Conservation (phyloP, 495 filamentous ascomycete species). For the Neurospora discreta region DNA sequence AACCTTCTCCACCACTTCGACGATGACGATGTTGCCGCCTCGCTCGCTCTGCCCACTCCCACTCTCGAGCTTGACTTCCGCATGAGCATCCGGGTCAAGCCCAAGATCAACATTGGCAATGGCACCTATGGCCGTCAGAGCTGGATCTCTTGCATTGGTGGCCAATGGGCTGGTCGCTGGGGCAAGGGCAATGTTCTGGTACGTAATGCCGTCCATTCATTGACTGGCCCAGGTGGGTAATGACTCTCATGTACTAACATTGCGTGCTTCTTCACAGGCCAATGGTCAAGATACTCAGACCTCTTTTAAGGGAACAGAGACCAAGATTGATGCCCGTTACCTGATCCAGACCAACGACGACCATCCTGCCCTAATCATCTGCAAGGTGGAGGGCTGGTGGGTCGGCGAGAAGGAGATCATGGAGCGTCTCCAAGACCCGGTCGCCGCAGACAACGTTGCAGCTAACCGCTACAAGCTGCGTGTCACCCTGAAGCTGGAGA, state of each 20-base stretch:
- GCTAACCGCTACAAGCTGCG: constrained; percentile 18
- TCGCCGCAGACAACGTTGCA: constrained; percentile 18
- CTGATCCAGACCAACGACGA: constrained; percentile 22
- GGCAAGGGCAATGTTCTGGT: constrained; percentile 21
- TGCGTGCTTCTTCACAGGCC: constrained; percentile 1
- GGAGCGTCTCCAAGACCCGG: constrained; percentile 20
- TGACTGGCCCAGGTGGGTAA: background rate
- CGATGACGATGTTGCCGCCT: constrained; percentile 19
- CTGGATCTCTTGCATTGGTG: constrained; percentile 20
- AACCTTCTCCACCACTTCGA: constrained; percentile 21
- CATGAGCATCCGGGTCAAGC: constrained; percentile 21
- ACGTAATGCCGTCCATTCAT: background rate
- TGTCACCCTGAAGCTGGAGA: constrained; percentile 19
- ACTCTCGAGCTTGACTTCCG: constrained; percentile 19
- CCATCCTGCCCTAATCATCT: constrained; percentile 17
- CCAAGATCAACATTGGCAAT: constrained; percentile 14
- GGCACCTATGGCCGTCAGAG: constrained; percentile 9
- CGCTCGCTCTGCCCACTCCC: constrained; percentile 16
- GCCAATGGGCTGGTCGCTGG: constrained; percentile 20
- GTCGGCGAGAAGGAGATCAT: constrained; percentile 20
- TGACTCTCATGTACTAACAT: background rate
- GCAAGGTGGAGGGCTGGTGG: constrained; percentile 21
- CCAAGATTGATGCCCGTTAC: constrained; percentile 17
- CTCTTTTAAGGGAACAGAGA: constrained; percentile 13
- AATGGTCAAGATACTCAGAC: constrained; percentile 21